phyloP scores from a whole-genome alignment of 352 stramenopile species.

The Globisporangium nunn region DNA sequence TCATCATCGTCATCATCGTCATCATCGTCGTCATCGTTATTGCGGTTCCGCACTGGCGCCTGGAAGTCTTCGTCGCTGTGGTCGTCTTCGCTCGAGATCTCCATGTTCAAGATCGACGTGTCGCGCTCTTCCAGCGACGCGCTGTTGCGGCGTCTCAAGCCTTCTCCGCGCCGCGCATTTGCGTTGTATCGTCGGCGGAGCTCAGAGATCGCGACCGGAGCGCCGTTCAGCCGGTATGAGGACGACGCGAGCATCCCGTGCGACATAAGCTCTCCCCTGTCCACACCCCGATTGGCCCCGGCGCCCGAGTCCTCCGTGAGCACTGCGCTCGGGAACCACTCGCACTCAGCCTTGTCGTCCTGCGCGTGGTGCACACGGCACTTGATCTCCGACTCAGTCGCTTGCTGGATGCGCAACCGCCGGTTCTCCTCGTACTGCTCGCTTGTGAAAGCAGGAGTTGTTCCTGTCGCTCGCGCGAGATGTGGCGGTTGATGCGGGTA shows the following conservation, averaged over 20 bases:
- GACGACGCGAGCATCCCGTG: constrained; percentile 20
- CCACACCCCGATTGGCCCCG: not conserved
- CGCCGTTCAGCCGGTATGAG: constrained; percentile 67
- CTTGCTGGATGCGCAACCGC: constrained; percentile 53
- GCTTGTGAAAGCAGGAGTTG: constrained; percentile 17
- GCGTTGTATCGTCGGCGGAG: constrained; percentile 34
- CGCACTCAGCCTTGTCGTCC: constrained; percentile 36
- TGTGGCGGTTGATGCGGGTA: constrained; percentile 77
- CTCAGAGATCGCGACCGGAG: constrained; percentile 64
- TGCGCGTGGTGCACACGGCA: constrained; percentile 46
- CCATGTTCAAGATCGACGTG: constrained; percentile 74
- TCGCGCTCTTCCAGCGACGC: constrained; percentile 68
- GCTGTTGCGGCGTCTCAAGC: constrained; percentile 24
- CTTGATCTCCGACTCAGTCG: constrained; percentile 54
- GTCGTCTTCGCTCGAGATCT: constrained; percentile 86
- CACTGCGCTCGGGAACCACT: constrained; percentile 38
- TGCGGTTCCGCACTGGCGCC: constrained; percentile 23
- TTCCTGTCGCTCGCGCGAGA: constrained; percentile 2
- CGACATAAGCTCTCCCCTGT: constrained; percentile 1
- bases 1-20: constrained; percentile 28
- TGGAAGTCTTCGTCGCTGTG: constrained; percentile 84
- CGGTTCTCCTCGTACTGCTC: constrained; percentile 60
- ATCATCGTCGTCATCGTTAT: constrained; percentile 34
- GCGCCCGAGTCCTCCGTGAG: not conserved
- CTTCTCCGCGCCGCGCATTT: constrained; percentile 15